phyloP scores from a whole-genome alignment of 768 basidiomycete species.

The Boletus rubroflammeus region DNA sequence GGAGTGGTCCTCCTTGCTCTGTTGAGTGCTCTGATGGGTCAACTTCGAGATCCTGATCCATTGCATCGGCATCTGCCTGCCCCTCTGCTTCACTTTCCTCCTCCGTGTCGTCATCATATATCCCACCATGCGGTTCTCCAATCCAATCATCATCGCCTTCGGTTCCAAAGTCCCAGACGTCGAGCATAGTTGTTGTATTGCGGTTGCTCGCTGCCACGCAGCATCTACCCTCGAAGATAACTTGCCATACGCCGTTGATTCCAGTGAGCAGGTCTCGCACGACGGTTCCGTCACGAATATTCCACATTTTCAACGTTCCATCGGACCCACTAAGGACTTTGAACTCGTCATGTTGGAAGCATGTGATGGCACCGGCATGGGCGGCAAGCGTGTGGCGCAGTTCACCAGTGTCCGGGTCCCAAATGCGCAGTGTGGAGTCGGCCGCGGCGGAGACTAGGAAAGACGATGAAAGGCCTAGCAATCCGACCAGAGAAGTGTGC shows the following conservation, averaged over 20 bases:
- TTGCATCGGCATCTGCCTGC: conserved; percentile 61
- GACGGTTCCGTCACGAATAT: conserved; percentile 80
- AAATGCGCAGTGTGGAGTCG: conserved; percentile 90
- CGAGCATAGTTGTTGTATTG: conserved; percentile 70
- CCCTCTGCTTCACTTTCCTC: conserved; percentile 45
- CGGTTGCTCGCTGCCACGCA: conserved; percentile 92
- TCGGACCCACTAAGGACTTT: conserved; percentile 95
- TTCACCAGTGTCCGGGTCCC: conserved; percentile 85
- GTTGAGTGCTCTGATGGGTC: conserved; percentile 33
- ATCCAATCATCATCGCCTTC: conserved; percentile 77
- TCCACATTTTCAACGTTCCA: conserved; percentile 98
- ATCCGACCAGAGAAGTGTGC: conserved; percentile 92
- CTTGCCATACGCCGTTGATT: conserved; percentile 96
- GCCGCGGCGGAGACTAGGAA: conserved; percentile 94
- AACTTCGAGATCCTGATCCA: conserved; percentile 60
- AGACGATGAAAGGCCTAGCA: conserved; percentile 86
- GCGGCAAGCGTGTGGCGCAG: conserved; percentile 80
- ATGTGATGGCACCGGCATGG: conserved; percentile 97
- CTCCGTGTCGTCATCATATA: conserved; percentile 67
- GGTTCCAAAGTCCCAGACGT: conserved; percentile 87
- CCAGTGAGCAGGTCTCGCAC: conserved; percentile 87
- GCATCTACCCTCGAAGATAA: conserved; percentile 90
- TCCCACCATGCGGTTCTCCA: conserved; percentile 69
- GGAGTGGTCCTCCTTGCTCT: conserved; percentile 22
- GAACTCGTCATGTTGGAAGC: conserved; percentile 98